These are phyloP conservation scores for Iodosphaeria phyllophila DNA, from an alignment of 2,329 filamentous ascomycete genomes.

Conservation along the genomic window DNA sequence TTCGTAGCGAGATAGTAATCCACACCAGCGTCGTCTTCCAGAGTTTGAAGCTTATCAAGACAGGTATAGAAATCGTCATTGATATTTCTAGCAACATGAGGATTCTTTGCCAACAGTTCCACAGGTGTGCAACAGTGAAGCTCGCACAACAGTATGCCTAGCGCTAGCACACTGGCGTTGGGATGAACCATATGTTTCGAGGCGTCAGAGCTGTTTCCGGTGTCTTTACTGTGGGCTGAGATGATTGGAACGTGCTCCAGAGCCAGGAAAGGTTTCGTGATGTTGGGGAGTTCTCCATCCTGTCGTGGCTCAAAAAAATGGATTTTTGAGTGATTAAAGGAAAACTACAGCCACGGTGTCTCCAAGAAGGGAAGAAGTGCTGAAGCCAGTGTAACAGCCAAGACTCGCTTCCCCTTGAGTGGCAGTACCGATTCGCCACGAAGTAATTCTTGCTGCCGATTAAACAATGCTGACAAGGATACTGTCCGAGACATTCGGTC, in stretches of 20 bases:
- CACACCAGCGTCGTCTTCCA: constrained; percentile 8
- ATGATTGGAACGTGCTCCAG: constrained; percentile 4
- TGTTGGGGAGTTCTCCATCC: constrained; percentile 4
- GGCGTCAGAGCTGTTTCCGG: constrained; percentile 4
- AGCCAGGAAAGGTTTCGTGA: constrained; percentile 5
- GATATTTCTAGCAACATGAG: constrained; percentile 6
- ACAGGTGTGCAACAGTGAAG: constrained; percentile 12
- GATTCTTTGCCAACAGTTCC: constrained; percentile 7
- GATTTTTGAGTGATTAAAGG: constrained; percentile 4
- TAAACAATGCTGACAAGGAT: constrained; percentile 4
- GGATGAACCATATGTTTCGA: constrained; percentile 10
- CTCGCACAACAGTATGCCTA: constrained; percentile 12
- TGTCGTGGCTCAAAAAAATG: constrained; percentile 4
- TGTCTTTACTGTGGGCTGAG: constrained; percentile 3
- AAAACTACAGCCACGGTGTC: constrained; percentile 6
- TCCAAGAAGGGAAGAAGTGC: constrained; percentile 6
- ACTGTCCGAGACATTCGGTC: constrained; percentile 3
- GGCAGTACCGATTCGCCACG: constrained; percentile 3
- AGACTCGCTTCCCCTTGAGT: constrained; percentile 7
- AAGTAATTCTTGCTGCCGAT: constrained; percentile 1
- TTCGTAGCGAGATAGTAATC: constrained; percentile 12
- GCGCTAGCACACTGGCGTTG: constrained; percentile 8
- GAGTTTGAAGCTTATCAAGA: constrained; percentile 8
- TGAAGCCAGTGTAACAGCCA: constrained; percentile 5
- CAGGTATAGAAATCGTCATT: constrained; percentile 10